Base-by-base conservation (phyloP, 2,329 filamentous ascomycete species). In the Gyromitra esculenta region DNA sequence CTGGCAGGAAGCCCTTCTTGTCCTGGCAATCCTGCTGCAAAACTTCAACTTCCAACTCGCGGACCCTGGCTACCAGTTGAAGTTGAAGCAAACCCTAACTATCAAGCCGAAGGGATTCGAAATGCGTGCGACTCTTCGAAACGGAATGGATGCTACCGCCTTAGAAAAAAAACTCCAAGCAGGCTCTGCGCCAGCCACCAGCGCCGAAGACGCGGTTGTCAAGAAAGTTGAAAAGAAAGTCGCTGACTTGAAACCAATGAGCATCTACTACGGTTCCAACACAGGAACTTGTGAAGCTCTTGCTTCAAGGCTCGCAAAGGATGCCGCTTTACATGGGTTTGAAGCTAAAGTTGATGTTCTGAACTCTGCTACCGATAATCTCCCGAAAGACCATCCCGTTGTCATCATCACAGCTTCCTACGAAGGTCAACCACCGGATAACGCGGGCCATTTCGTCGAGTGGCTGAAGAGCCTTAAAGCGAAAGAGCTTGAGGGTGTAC, bases 261-360 rank as follows among this genome's bases (percentile, higher is more conserved):
- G 87, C n/a, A 87, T 94, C 21, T 87, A 90, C 56, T 94, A 92
- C 81, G 92, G 92, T 1, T 91, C 90, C 18, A 92, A 93, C 81
- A 89, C 89, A 1, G 91, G 91, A 0, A 94, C 91, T 0, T 94
- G 91, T 81, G 90, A 93, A 82, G 86, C 89, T 0, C 86, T 93
- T 59, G 89, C 91, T 0, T 87, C 90, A 77, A 85, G 87, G 37
- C 82, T 93, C 9, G 89, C 89, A 0, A 85, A 86, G 7, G 87
- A 89, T 80, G 90, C 90, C 0, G 80, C 84, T 1, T 82, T 82
- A 1, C 88, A 89, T 79, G 91, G 91, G 0, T 93, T 89, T 82
- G 83, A 82, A 2, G 87, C 88, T 4, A 85, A 84, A 1, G 83
- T 91, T 1, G 85, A 87, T 25, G 85, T 86, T 0, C 83, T 94